phyloP scores from a whole-genome alignment of 768 basidiomycete species.

The Russula olivacea region DNA sequence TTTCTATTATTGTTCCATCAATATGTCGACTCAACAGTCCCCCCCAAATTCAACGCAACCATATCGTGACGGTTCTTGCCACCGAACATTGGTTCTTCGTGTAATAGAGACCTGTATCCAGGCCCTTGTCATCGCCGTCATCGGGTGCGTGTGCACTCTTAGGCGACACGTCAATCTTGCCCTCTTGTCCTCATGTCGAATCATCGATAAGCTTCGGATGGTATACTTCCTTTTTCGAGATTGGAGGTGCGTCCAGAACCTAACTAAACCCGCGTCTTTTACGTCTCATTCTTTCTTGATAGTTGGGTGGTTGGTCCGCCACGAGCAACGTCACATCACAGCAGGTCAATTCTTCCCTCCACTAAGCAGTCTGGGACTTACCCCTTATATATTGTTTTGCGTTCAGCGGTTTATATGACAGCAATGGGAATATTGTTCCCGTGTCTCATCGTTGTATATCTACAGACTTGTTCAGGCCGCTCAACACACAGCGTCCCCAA shows the following conservation, averaged over 20 bases:
- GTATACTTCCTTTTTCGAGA: slow-evolving; percentile 22
- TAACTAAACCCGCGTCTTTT: background rate
- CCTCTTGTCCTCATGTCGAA: background rate
- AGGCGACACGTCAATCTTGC: background rate
- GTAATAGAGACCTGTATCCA: slow-evolving; percentile 19
- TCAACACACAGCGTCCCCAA: slow-evolving; percentile 24
- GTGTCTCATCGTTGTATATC: slow-evolving; percentile 9
- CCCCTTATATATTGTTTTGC: background rate
- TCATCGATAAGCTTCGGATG: slow-evolving; percentile 12
- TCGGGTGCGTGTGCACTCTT: slow-evolving; percentile 17
- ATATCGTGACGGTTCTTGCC: background rate
- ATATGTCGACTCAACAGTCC: background rate
- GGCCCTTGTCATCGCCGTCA: slow-evolving; percentile 15
- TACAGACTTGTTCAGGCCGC: slow-evolving; percentile 19
- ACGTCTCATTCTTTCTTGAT: background rate
- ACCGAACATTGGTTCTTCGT: background rate
- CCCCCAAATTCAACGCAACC: slow-evolving; percentile 1
- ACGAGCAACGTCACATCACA: slow-evolving; percentile 3
- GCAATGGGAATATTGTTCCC: slow-evolving; percentile 11
- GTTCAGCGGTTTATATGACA: slow-evolving; percentile 17
- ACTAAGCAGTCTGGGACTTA: background rate
- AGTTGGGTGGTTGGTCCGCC: slow-evolving; percentile 23
- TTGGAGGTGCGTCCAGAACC: slow-evolving; percentile 19
- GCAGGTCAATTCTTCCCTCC: slow-evolving; percentile 12
- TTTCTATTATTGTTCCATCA: background rate